Evolutionary conservation across 331 rosid genomes (phyloP).

Genomic region (Erythrophleum ivorense): DNA sequence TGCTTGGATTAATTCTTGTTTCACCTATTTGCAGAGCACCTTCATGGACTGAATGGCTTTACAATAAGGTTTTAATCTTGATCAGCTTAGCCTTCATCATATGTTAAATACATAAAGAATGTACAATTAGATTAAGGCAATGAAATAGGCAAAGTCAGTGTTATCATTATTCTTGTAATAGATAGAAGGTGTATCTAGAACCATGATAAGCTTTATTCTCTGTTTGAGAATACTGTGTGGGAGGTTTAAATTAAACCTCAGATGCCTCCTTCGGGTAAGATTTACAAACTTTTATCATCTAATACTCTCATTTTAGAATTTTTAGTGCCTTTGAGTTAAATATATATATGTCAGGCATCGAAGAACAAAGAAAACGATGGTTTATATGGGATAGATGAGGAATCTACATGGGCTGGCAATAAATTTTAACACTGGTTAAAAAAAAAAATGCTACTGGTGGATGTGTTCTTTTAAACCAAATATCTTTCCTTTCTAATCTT

Average conservation of each 20-base stretch:
- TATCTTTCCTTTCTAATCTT: not conserved
- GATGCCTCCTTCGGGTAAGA: too few relatives aligned
- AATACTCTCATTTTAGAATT: too few relatives aligned
- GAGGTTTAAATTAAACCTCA: too few relatives aligned
- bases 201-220: too few relatives aligned
- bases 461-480: not conserved
- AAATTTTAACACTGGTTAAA: not conserved
- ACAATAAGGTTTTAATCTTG: slow-evolving; percentile 68
- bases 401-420: not conserved
- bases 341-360: too few relatives aligned
- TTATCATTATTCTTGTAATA: not conserved
- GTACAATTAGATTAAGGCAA: slow-evolving; percentile 25
- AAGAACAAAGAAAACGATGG: too few relatives aligned
- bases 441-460: not conserved
- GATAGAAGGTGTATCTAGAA: slow-evolving; percentile 18
- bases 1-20: slow-evolving; percentile 84
- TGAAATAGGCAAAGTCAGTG: not conserved
- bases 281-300: too few relatives aligned
- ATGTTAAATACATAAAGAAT: slow-evolving; percentile 24
- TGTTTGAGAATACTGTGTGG: too few relatives aligned
- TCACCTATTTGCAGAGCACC: slow-evolving; percentile 82
- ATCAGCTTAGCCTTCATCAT: slow-evolving; percentile 28
- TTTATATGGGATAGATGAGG: not conserved
- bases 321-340: too few relatives aligned
- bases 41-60: slow-evolving; percentile 91